Evolutionary conservation across 495 filamentous ascomycete species (phyloP).

Genomic region (Aspergillus egyptiacus): DNA sequence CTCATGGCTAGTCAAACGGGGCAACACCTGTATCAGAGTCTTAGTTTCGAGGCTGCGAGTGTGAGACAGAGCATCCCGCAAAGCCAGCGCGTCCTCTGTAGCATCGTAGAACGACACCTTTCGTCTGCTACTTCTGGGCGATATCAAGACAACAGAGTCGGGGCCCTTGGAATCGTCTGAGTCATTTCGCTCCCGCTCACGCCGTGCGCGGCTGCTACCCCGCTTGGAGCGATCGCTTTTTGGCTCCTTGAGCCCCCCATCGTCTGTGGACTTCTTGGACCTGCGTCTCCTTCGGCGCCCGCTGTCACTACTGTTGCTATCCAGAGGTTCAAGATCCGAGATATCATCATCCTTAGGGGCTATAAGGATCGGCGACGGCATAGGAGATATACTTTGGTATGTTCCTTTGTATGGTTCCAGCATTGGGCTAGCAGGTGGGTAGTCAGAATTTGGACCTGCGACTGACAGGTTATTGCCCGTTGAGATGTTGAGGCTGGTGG

Average conservation of each 20-base stretch:
- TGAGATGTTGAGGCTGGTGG: constrained; percentile 36
- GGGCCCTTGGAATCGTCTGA: constrained; percentile 14
- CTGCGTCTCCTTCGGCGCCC: constrained; percentile 27
- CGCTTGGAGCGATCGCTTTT: constrained; percentile 28
- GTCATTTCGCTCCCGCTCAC: constrained; percentile 26
- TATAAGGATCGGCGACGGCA: constrained; percentile 69
- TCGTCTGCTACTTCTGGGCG: constrained; percentile 32
- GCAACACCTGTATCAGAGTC: constrained; percentile 76
- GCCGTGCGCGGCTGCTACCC: constrained; percentile 23
- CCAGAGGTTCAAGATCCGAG: constrained; percentile 44
- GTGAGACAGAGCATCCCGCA: constrained; percentile 70
- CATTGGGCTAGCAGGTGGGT: constrained; percentile 68
- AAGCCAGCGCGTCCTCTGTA: constrained; percentile 63
- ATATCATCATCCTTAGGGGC: constrained; percentile 41
- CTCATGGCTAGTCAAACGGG: constrained; percentile 76
- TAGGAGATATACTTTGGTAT: constrained; percentile 91
- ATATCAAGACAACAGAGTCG: constrained; percentile 27
- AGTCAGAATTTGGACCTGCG: constrained; percentile 26
- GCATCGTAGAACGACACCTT: constrained; percentile 68
- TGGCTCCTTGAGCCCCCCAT: constrained; percentile 22
- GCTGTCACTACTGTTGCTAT: constrained; percentile 33
- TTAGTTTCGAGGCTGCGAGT: constrained; percentile 59
- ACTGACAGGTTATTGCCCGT: constrained; percentile 35
- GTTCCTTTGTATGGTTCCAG: constrained; percentile 91
- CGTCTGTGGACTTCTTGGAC: constrained; percentile 27